Base-by-base conservation (phyloP, 2,329 filamentous ascomycete species). In the Diplodia seriata region DNA sequence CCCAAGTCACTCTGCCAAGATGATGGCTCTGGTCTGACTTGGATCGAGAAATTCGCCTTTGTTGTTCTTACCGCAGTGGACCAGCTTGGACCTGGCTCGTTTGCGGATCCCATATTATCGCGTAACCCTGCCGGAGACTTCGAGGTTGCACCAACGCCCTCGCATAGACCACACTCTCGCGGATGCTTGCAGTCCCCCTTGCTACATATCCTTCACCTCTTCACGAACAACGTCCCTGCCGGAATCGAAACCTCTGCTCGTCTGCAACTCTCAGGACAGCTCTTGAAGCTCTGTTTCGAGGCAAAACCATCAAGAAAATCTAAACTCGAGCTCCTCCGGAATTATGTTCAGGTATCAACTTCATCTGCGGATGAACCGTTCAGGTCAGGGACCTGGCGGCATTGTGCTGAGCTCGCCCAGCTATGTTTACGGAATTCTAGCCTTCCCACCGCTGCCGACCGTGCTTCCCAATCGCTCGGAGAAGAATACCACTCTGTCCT, bases 401-500 rank as follows among this genome's bases (percentile, higher is more conserved):
- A 53, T 18, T 49, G 49, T 54, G 55, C 65, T 7, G n/a, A 31
- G 9, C 33, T 51, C 9, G 15, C 55, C 11, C 29, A 53, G n/a
- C 11, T 23, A 3, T 51, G 29, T 51, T 8, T 63, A 33, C 47
- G 20, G 20, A 54, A 31, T 7, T 50, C 55, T 20, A 18, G 29
- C 6, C 18, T 54, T 56, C 43, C 55, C 23, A 43, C 43, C 11
- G 26, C 65, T 11, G 20, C 47, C 3, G 55, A 50, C 15, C 54
- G 55, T 2, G 47, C 55, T 12, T 36, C 65, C 23, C 43, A 54
- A 33, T 43, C 87, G 43, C 76, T 89, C 66, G 87, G 90, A 15
- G 86, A 88, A 12, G 89, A 92, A 67, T 93, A 92, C 71, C 88
- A 90, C 9, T 87, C 90, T 63, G 81, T 91, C 29, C 84, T 89